These are phyloP conservation scores for Funneliformis geosporum DNA, from an alignment of 192 early-diverging fungal species.

Conservation along the genomic window DNA sequence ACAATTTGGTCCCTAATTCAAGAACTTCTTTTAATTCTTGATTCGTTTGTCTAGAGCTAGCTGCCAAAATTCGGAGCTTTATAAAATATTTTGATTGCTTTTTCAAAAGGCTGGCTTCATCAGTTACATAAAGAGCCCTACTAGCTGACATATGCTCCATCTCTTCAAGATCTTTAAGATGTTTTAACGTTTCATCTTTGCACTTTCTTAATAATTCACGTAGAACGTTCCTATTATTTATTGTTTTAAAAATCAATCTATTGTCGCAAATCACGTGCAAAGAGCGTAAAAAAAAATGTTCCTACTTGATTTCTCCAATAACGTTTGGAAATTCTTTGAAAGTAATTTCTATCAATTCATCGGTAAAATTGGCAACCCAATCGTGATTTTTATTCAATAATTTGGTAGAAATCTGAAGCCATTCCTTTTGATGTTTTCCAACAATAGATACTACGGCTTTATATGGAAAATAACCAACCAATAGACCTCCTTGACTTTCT, in stretches of 20 bases:
- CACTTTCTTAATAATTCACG: not conserved
- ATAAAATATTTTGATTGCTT: not conserved
- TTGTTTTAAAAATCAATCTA: not conserved
- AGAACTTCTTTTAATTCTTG: not conserved
- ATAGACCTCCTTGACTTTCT: not conserved
- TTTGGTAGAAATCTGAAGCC: not conserved
- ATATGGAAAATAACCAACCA: not conserved
- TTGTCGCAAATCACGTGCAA: not conserved
- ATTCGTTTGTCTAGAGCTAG: not conserved
- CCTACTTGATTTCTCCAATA: not conserved
- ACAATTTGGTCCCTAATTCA: not conserved
- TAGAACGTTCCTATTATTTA: not conserved
- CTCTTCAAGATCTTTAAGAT: not conserved
- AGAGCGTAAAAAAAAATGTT: not conserved
- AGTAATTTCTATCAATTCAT: not conserved
- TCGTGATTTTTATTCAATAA: not conserved
- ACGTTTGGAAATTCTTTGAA: not conserved
- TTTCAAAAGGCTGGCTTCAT: not conserved
- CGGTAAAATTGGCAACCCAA: not conserved
- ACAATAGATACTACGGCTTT: not conserved
- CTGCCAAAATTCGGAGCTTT: not conserved
- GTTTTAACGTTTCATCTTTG: not conserved
- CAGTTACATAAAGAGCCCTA: not conserved
- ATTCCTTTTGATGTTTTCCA: not conserved
- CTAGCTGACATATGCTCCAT: slow-evolving; percentile 9